Base-by-base conservation (phyloP, 2,329 filamentous ascomycete species). In the Hypoxylon sp. region DNA sequence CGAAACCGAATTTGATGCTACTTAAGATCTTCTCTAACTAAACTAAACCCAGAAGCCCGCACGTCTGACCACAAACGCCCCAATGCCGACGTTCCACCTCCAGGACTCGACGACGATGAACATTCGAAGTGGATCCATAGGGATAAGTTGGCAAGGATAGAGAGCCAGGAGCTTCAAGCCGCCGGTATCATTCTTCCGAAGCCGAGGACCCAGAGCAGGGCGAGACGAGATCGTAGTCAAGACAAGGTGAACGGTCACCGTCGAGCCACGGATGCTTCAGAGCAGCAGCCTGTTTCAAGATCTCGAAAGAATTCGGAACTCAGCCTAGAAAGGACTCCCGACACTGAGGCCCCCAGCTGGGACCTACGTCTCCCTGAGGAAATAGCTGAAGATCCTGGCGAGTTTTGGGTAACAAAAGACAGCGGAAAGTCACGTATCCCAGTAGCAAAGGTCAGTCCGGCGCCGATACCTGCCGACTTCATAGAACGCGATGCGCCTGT, bases 111-210 rank as follows among this genome's bases (percentile, higher is more conserved):
- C 32, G 79, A 82, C 24, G 79, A 82, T 32, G 89, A 91, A 65
- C 84, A 87, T 65, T 91, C 89, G 30, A 90, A 92, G 77, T 96
- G 92, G 92, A 95, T 96, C 72, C 92, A 96, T 74, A 84, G 92
- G 60, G 92, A 96, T 79, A 95, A 95, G 79, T 80, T 96, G 65
- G 92, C 91, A 57, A 87, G 87, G 74, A 96, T 95, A 71, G 92
- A 96, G 79, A 95, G 83, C 71, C 85, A 89, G 73, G 92, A 96
- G 78, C 84, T 96, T 67, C 90, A 93, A 76, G 91, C 91, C 63
- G 91, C 91, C 5, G 92, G 92, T 28, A 89, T 94, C 71, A 82
- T 86, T 52, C 74, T 90, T 64, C 83, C 88, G 67, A 80, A 82
- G 72, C 74, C 84, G 30, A 80, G 87, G 68, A 80, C 86, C 54